These are phyloP conservation scores for Talaromyces marneffei DNA, from an alignment of 2,329 filamentous ascomycete species.

Conservation along the genomic window DNA sequence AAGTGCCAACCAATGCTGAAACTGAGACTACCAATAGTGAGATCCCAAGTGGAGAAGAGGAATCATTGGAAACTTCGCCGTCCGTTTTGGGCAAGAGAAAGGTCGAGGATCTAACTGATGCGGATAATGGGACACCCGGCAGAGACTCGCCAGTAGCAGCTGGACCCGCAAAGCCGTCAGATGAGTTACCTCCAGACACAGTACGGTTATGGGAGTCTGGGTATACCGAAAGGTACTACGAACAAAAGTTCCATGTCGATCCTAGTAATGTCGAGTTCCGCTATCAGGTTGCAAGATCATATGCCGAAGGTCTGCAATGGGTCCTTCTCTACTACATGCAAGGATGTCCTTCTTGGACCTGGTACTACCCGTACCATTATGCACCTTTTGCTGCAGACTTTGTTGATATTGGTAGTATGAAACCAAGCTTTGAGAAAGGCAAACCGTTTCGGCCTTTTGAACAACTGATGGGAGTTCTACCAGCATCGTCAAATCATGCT, in stretches of 20 bases:
- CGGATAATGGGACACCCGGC: slow-evolving; percentile 43
- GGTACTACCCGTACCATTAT: slow-evolving; percentile 99
- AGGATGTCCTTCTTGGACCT: slow-evolving; percentile 96
- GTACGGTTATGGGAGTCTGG: slow-evolving; percentile 92
- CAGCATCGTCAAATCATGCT: slow-evolving; percentile 85
- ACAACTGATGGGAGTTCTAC: slow-evolving; percentile 96
- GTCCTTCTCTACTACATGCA: slow-evolving; percentile 97
- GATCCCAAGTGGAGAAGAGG: slow-evolving; percentile 19
- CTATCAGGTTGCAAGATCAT: slow-evolving; percentile 80
- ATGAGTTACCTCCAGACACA: slow-evolving; percentile 67
- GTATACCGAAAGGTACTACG: slow-evolving; percentile 92
- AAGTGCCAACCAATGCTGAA: slow-evolving; percentile 16
- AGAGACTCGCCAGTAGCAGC: slow-evolving; percentile 48
- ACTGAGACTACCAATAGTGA: slow-evolving; percentile 23
- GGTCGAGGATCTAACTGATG: slow-evolving; percentile 58
- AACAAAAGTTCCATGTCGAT: slow-evolving; percentile 87
- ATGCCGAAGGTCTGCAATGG: slow-evolving; percentile 92
- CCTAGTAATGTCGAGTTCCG: slow-evolving; percentile 79
- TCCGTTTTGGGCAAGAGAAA: slow-evolving; percentile 54
- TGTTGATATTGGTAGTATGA: slow-evolving; percentile 70
- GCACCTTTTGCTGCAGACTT: slow-evolving; percentile 97
- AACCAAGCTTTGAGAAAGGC: slow-evolving; percentile 77
- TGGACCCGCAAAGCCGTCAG: slow-evolving; percentile 46
- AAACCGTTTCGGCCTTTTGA: slow-evolving; percentile 86
- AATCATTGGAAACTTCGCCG: slow-evolving; percentile 25